These are phyloP conservation scores for Microsporum ferrugineum DNA, from an alignment of 2,329 filamentous ascomycete species.

Conservation along the genomic window DNA sequence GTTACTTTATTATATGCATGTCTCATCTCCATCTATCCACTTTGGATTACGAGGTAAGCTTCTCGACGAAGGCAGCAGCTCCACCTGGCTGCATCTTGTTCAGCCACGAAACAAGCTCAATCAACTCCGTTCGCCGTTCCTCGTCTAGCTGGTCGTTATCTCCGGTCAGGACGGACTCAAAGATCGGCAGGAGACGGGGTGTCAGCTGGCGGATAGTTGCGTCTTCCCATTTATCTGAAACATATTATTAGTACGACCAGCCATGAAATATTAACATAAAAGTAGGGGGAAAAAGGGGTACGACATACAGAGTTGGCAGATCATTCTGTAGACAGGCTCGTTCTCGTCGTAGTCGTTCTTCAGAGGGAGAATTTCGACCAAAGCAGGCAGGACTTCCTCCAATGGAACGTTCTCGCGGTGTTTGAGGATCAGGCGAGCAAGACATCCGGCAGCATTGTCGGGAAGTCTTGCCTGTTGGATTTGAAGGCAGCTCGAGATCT, in stretches of 20 bases:
- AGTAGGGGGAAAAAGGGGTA: neutral
- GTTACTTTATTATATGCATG: neutral
- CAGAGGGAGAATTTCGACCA: conserved; percentile 70
- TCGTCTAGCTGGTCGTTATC: conserved; percentile 39
- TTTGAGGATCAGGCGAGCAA: conserved; percentile 83
- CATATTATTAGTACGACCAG: conserved; percentile 10
- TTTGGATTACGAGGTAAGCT: conserved; percentile 9
- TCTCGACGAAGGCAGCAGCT: conserved; percentile 28
- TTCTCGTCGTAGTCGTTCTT: conserved; percentile 96
- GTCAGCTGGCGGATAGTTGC: conserved; percentile 36
- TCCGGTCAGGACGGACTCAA: conserved; percentile 36
- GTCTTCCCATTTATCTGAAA: conserved; percentile 36
- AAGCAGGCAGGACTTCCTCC: conserved; percentile 64
- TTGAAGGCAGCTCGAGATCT: conserved; percentile 74
- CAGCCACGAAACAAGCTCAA: conserved; percentile 39
- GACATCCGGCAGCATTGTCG: conserved; percentile 86
- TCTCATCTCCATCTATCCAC: neutral
- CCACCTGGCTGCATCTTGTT: conserved; percentile 35
- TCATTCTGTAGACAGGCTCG: conserved; percentile 80
- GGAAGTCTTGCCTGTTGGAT: conserved; percentile 68
- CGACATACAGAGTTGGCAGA: conserved; percentile 69
- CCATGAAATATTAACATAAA: neutral
- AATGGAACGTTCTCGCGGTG: conserved; percentile 76
- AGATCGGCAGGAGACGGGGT: conserved; percentile 36
- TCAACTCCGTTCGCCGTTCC: conserved; percentile 36